Conservation (phyloP, 2,329 filamentous ascomycete genomes). For the Myriosclerotinia curreyana region DNA sequence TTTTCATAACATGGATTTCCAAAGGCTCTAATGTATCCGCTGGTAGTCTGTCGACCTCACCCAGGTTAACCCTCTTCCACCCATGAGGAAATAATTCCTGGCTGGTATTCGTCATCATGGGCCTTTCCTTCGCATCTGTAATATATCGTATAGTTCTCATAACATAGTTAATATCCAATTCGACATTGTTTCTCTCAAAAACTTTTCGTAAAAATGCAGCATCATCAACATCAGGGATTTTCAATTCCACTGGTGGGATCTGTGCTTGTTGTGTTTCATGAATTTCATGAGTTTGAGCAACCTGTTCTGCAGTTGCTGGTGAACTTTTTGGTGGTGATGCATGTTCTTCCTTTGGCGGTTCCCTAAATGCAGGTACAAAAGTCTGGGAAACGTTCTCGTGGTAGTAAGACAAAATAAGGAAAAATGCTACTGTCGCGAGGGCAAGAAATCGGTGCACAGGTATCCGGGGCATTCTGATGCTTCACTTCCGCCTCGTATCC, state of each 20-base stretch:
- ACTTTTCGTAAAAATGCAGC: constrained; percentile 31
- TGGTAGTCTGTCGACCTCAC: constrained; percentile 26
- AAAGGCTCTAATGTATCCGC: constrained; percentile 25
- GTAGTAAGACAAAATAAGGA: constrained; percentile 17
- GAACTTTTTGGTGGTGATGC: background rate
- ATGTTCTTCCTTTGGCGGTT: constrained; percentile 9
- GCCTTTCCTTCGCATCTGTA: constrained; percentile 32
- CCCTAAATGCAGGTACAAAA: constrained; percentile 10
- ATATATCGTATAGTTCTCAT: constrained; percentile 36
- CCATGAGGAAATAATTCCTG: constrained; percentile 33
- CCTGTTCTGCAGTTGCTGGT: constrained; percentile 4
- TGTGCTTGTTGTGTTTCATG: constrained; percentile 1
- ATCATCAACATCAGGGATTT: constrained; percentile 26
- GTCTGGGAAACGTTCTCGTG: constrained; percentile 16
- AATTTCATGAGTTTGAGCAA: constrained; percentile 4
- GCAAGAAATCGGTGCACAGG: constrained; percentile 18
- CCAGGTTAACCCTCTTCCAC: constrained; percentile 31
- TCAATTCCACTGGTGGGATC: background rate
- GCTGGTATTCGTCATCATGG: constrained; percentile 32
- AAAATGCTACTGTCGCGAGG: constrained; percentile 12
- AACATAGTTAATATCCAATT: constrained; percentile 34
- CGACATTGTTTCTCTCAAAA: constrained; percentile 32
- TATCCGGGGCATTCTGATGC: constrained; percentile 16
- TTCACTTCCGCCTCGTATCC: constrained; percentile 4
- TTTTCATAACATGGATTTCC: constrained; percentile 39